These are phyloP conservation scores for Fusarium drepaniforme DNA, from an alignment of 2,329 filamentous ascomycete genomes.

Conservation along the genomic window DNA sequence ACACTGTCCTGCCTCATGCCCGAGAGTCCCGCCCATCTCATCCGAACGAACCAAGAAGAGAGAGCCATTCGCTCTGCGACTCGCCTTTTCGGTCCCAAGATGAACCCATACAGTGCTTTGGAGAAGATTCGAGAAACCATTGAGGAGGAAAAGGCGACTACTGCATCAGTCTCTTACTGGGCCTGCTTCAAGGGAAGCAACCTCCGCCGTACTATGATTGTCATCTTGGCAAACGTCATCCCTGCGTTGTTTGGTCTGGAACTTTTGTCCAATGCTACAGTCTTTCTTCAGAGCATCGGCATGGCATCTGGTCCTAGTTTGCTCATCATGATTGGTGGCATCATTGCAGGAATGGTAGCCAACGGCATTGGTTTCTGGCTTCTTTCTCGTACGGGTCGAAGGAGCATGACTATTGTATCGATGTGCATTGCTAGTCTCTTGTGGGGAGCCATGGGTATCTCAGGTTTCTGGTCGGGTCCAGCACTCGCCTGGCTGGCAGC, in stretches of 20 bases:
- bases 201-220: conserved; percentile 52
- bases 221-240: conserved; percentile 54
- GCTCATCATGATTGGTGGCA: conserved; percentile 60
- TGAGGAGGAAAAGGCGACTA: conserved; percentile 51
- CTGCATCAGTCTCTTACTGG: conserved; percentile 50
- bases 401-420: conserved; percentile 53
- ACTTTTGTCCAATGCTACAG: conserved; percentile 55
- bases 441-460: conserved; percentile 56
- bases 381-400: conserved; percentile 55
- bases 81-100: conserved; percentile 35
- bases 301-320: conserved; percentile 49
- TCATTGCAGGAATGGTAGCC: conserved; percentile 58
- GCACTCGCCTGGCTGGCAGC: conserved; percentile 19
- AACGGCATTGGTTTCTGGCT: conserved; percentile 60
- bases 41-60: conserved; percentile 29
- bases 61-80: conserved; percentile 33
- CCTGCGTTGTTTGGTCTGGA: conserved; percentile 58
- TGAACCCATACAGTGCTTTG: conserved; percentile 24
- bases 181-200: conserved; percentile 57
- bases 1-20: conserved; percentile 42
- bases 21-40: conserved; percentile 43
- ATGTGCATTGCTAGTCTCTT: conserved; percentile 49
- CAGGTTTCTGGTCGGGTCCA: conserved; percentile 25
- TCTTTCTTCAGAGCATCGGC: conserved; percentile 51
- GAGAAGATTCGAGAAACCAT: conserved; percentile 48